Conservation (phyloP, 2,329 filamentous ascomycete genomes). For the Huntiella abstrusa region DNA sequence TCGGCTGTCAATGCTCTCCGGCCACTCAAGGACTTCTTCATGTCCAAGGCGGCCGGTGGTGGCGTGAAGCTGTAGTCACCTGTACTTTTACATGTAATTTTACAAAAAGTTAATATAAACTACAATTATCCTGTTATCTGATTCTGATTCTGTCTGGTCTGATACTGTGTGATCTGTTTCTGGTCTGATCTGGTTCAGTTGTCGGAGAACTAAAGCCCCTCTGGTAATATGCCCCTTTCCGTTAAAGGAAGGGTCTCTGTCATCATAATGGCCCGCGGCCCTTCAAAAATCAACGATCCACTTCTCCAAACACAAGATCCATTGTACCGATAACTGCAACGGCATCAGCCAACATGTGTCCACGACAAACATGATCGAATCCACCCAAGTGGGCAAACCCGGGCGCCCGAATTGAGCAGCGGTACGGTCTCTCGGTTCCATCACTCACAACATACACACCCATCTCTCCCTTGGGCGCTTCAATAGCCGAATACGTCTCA, state of each 20-base stretch:
- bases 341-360: conserved; percentile 86
- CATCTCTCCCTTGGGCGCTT: conserved; percentile 99
- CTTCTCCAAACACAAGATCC: conserved; percentile 74
- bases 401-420: conserved; percentile 91
- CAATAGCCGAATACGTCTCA: conserved; percentile 94
- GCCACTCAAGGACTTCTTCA: conserved; percentile 67
- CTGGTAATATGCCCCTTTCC: too few relatives aligned
- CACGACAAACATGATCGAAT: conserved; percentile 84
- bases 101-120: too few relatives aligned
- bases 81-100: conserved; percentile 13
- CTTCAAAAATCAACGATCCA: neutral
- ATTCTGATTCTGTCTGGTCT: too few relatives aligned
- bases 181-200: too few relatives aligned
- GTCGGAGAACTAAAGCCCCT: too few relatives aligned
- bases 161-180: too few relatives aligned
- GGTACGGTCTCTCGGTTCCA: conserved; percentile 86
- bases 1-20: conserved; percentile 55
- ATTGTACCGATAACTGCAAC: conserved; percentile 88
- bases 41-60: conserved; percentile 49
- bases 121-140: too few relatives aligned
- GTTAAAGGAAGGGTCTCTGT: too few relatives aligned
- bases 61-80: conserved; percentile 24
- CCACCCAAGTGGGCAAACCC: conserved; percentile 89
- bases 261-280: neutral
- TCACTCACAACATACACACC: conserved; percentile 92